Conservation (phyloP, 805 yeast genomes). For the Candida montana region DNA sequence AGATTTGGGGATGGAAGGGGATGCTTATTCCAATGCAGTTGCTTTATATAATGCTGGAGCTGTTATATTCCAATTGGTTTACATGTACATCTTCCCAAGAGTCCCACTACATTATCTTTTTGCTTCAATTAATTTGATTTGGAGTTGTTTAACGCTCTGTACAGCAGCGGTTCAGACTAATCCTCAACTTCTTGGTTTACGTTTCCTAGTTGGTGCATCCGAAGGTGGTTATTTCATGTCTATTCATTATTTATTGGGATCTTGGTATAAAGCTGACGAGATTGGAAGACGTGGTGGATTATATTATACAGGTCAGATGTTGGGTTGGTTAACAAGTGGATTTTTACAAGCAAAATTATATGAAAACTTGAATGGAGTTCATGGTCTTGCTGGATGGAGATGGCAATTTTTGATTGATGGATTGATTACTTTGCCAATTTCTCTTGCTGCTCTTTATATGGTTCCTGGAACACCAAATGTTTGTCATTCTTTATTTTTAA, state of each 20-base stretch:
- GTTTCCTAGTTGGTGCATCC: conserved; percentile 13
- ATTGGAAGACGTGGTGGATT: conserved; percentile 55
- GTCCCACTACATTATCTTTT: conserved; percentile 41
- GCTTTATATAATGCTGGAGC: conserved; percentile 55
- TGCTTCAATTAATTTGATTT: conserved; percentile 11
- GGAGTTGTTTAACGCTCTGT: conserved; percentile 6
- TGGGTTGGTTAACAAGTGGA: conserved; percentile 51
- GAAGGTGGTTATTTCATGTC: conserved; percentile 15
- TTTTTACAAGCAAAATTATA: conserved; percentile 44
- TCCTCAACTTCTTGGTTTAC: neutral
- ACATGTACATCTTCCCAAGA: conserved; percentile 49
- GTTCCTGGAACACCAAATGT: conserved; percentile 65
- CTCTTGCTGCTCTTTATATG: conserved; percentile 46
- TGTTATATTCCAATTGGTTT: conserved; percentile 57
- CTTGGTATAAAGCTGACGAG: conserved; percentile 53
- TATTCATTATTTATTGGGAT: conserved; percentile 52
- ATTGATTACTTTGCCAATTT: conserved; percentile 53
- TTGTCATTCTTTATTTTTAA: conserved; percentile 46
- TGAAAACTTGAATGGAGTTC: conserved; percentile 34
- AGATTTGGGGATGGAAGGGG: conserved; percentile 40
- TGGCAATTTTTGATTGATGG: conserved; percentile 65
- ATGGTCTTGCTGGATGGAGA: conserved; percentile 53
- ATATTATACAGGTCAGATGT: conserved; percentile 47
- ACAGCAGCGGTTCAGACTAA: conserved; percentile 1
- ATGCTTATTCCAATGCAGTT: conserved; percentile 56